A percentile compares a stretch with the other conserved stretches of the same genome.
phyloP scores from a whole-genome alignment of 495 filamentous ascomycete species.

The Lentithecium fluviatile region DNA sequence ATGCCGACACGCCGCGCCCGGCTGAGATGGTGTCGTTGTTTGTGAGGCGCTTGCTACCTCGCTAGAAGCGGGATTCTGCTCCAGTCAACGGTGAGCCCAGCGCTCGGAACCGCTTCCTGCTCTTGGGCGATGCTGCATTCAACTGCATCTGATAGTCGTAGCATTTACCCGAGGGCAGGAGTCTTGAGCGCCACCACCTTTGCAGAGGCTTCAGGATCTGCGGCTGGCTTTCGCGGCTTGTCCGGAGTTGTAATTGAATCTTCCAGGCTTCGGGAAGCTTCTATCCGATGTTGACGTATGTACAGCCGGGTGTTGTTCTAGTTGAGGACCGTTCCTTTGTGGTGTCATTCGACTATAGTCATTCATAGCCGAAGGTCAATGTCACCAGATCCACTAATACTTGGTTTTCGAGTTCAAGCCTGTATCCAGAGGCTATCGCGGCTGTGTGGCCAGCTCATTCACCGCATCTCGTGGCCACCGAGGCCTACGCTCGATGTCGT shows the following conservation, averaged over 20 bases:
- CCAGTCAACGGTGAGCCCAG: constrained; percentile 6
- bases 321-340: too few relatives aligned
- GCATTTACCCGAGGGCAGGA: constrained; percentile 24
- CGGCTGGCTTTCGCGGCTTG: constrained; percentile 1
- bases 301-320: too few relatives aligned
- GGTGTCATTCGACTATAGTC: too few relatives aligned
- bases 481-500: not conserved
- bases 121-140: constrained; percentile 11
- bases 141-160: constrained; percentile 23
- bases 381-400: constrained; percentile 2
- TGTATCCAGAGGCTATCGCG: constrained; percentile 1
- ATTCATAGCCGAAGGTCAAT: not conserved
- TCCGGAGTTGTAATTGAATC: not conserved
- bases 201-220: constrained; percentile 10
- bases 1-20: not conserved
- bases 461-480: constrained; percentile 23
- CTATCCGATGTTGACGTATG: too few relatives aligned
- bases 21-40: constrained; percentile 4
- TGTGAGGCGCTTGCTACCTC: constrained; percentile 20
- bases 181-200: not conserved
- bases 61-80: not conserved
- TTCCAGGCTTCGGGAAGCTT: not conserved
- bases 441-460: constrained; percentile 33
- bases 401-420: not conserved
- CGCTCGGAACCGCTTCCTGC: not conserved